Evolutionary conservation across 768 basidiomycete genomes (phyloP).

Genomic region (Termitomyces sp.): DNA sequence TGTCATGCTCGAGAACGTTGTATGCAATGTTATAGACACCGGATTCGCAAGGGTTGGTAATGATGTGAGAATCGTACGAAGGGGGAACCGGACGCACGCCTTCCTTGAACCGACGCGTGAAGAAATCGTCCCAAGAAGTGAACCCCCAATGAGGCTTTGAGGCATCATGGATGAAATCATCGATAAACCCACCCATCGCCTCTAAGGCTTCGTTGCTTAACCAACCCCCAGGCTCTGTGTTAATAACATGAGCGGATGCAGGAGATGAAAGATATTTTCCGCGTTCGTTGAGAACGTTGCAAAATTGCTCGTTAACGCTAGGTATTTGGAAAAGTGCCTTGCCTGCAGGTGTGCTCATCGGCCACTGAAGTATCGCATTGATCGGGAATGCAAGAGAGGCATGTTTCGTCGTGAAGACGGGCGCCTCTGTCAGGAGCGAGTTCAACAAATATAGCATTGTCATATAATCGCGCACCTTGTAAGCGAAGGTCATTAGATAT

Average conservation of each 20-base stretch:
- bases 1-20: constrained; percentile 30
- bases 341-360: constrained; percentile 29
- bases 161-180: constrained; percentile 4
- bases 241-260: constrained; percentile 37
- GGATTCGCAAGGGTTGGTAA: constrained; percentile 45
- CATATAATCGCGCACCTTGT: constrained; percentile 33
- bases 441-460: constrained; percentile 36
- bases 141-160: constrained; percentile 4
- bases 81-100: constrained; percentile 28
- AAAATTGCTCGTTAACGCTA: constrained; percentile 39
- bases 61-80: constrained; percentile 19
- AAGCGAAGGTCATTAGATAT: not conserved
- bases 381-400: constrained; percentile 42
- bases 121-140: constrained; percentile 36
- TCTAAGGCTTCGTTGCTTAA: constrained; percentile 22
- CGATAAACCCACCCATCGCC: constrained; percentile 6
- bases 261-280: constrained; percentile 36
- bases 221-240: constrained; percentile 36
- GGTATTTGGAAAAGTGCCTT: constrained; percentile 30
- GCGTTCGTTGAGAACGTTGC: constrained; percentile 48
- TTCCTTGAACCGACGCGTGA: constrained; percentile 31
- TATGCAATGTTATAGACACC: constrained; percentile 30
- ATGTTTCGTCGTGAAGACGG: constrained; percentile 28
- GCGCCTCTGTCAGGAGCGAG: constrained; percentile 35
- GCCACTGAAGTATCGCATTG: constrained; percentile 36